Percentiles rank a stretch among this genome's conserved stretches.
phyloP scores from a whole-genome alignment of 192 early-diverging fungal genomes.

The Piromyces sp. region DNA sequence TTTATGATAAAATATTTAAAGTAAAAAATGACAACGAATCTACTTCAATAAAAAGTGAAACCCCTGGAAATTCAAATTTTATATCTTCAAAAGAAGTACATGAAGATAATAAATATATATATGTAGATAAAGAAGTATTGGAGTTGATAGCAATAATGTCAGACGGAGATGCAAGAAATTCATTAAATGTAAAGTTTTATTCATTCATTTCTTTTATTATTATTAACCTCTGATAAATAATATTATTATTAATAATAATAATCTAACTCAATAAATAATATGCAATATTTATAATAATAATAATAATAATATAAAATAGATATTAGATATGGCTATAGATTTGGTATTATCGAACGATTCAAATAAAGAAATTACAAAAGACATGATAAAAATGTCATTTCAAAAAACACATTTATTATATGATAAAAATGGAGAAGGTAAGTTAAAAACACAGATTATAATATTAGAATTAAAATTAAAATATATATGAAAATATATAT shows the following conservation, averaged over 20 bases:
- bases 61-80: background rate
- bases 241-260: too few species aligned
- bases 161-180: slow-evolving; percentile 64
- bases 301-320: slow-evolving; percentile 8
- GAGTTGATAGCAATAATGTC: slow-evolving; percentile 40
- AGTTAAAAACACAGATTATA: too few species aligned
- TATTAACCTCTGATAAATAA: too few species aligned
- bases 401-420: slow-evolving; percentile 68
- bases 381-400: slow-evolving; percentile 47
- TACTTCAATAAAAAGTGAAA: background rate
- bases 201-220: too few species aligned
- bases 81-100: slow-evolving; percentile 5
- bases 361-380: slow-evolving; percentile 12
- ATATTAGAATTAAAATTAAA: background rate
- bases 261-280: slow-evolving; percentile 28
- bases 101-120: background rate
- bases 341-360: slow-evolving; percentile 2
- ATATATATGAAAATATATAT: background rate
- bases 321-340: slow-evolving; percentile 13
- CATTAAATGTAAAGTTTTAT: slow-evolving; percentile 48
- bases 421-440: slow-evolving; percentile 49
- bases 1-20: background rate
- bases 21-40: background rate
- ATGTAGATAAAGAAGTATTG: slow-evolving; percentile 18
- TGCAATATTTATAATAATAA: background rate